Percentiles rank a stretch among this genome's conserved stretches.
phyloP scores from a whole-genome alignment of 805 yeast genomes.

The Wickerhamiella kurtzmanii region DNA sequence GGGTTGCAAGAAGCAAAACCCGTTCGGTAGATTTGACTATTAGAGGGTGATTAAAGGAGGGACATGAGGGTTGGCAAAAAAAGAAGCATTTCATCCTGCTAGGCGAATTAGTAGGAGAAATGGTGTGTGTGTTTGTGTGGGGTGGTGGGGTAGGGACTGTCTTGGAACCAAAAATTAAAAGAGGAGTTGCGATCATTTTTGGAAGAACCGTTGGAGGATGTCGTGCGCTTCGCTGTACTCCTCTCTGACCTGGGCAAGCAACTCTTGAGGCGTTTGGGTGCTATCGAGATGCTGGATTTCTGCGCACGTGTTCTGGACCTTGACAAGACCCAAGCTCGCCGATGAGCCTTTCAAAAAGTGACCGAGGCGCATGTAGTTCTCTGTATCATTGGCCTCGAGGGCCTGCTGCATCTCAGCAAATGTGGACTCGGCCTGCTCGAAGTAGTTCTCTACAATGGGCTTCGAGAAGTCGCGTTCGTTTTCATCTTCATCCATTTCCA shows the following conservation, averaged over 20 bases:
- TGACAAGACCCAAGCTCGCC: conserved; percentile 76
- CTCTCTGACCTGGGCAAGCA: conserved; percentile 21
- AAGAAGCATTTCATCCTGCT: no score
- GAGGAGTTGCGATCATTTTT: neutral
- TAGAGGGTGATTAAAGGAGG: neutral
- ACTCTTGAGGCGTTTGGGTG: conserved; percentile 23
- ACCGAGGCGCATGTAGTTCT: conserved; percentile 59
- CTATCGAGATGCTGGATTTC: conserved; percentile 83
- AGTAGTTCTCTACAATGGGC: conserved; percentile 66
- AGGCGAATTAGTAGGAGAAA: no score
- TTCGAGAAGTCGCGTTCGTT: conserved; percentile 64
- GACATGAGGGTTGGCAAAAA: neutral
- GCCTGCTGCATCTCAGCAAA: conserved; percentile 53
- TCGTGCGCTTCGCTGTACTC: conserved; percentile 26
- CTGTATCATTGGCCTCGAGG: conserved; percentile 33
- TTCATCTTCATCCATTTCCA: conserved; percentile 93
- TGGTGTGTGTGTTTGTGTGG: no score
- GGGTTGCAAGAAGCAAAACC: neutral
- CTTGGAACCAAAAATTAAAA: neutral
- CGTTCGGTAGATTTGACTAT: neutral
- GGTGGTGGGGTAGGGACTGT: neutral
- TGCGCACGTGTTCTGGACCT: conserved; percentile 80
- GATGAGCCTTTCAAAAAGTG: conserved; percentile 94
- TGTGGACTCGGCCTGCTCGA: conserved; percentile 77
- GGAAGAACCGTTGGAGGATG: conserved; percentile 22